phyloP scores from a whole-genome alignment of 2,329 filamentous ascomycete genomes.

The Ascochyta pisi region DNA sequence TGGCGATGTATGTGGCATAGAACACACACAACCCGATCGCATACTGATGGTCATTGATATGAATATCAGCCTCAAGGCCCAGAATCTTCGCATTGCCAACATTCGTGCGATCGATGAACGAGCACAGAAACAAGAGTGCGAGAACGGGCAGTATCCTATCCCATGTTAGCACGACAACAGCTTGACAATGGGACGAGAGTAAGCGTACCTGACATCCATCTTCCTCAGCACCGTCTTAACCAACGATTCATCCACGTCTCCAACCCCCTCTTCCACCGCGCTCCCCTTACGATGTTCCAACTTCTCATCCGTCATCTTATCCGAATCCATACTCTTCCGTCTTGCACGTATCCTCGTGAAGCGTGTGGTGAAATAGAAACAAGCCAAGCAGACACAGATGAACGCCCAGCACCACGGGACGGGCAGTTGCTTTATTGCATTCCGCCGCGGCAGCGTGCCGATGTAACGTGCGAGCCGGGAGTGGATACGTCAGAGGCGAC shows the following conservation, averaged over 20 bases:
- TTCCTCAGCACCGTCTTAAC: slow-evolving; percentile 57
- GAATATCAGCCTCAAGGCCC: slow-evolving; percentile 62
- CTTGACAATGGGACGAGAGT: not conserved
- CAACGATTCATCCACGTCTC: slow-evolving; percentile 17
- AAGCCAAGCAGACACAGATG: not conserved
- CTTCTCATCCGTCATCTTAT: slow-evolving; percentile 39
- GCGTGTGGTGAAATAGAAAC: too few species aligned
- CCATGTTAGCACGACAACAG: slow-evolving; percentile 5
- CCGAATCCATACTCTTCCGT: slow-evolving; percentile 14
- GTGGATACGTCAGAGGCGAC: not conserved
- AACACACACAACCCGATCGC: slow-evolving; percentile 69
- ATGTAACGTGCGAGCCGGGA: not conserved
- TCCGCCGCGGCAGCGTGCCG: not conserved
- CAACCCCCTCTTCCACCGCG: slow-evolving; percentile 25
- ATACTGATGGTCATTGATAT: slow-evolving; percentile 68
- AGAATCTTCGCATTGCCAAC: slow-evolving; percentile 74
- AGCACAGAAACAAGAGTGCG: slow-evolving; percentile 70
- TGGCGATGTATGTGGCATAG: slow-evolving; percentile 69
- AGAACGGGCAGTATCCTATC: slow-evolving; percentile 67
- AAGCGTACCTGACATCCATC: slow-evolving; percentile 57
- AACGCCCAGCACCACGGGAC: not conserved
- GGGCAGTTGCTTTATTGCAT: not conserved
- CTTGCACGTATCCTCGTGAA: too few species aligned
- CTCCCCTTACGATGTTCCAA: slow-evolving; percentile 25
- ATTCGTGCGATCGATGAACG: slow-evolving; percentile 73